Conservation (phyloP, 1,139 yeast species). For the Sugiyamaella xylanicola region DNA sequence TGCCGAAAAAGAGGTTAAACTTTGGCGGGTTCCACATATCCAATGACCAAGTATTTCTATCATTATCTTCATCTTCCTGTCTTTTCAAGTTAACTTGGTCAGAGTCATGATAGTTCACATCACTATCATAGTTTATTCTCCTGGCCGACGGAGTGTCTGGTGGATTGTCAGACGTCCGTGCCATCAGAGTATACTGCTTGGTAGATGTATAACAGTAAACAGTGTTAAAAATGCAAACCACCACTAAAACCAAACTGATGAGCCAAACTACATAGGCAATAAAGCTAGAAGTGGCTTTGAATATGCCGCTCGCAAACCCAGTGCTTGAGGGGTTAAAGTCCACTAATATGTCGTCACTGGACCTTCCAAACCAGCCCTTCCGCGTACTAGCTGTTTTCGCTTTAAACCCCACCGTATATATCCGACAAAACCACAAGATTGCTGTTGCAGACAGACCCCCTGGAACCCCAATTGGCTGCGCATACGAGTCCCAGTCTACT, state of each 20-base stretch:
- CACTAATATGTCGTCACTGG: constrained; percentile 6
- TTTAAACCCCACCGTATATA: constrained; percentile 17
- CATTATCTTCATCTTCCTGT: constrained; percentile 14
- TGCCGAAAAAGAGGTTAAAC: constrained; percentile 51
- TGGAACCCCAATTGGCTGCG: constrained; percentile 51
- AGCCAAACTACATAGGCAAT: constrained; percentile 19
- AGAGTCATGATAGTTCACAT: constrained; percentile 13
- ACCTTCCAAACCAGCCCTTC: background rate
- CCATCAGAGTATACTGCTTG: constrained; percentile 49
- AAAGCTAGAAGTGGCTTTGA: constrained; percentile 7
- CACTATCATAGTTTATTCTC: constrained; percentile 35
- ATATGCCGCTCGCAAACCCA: constrained; percentile 1
- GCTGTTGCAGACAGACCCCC: constrained; percentile 48
- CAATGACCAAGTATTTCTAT: constrained; percentile 51
- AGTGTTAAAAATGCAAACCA: constrained; percentile 40
- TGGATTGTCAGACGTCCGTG: constrained; percentile 41
- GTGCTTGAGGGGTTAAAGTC: background rate
- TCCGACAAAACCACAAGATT: constrained; percentile 34
- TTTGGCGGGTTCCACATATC: constrained; percentile 62
- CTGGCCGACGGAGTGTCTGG: constrained; percentile 49
- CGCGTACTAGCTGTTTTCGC: background rate
- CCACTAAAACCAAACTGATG: constrained; percentile 23
- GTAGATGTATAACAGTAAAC: constrained; percentile 42
- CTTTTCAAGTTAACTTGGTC: background rate
- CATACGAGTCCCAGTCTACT: constrained; percentile 67